Conservation (phyloP, 106 monocot species). For the Agapanthus africanus region DNA sequence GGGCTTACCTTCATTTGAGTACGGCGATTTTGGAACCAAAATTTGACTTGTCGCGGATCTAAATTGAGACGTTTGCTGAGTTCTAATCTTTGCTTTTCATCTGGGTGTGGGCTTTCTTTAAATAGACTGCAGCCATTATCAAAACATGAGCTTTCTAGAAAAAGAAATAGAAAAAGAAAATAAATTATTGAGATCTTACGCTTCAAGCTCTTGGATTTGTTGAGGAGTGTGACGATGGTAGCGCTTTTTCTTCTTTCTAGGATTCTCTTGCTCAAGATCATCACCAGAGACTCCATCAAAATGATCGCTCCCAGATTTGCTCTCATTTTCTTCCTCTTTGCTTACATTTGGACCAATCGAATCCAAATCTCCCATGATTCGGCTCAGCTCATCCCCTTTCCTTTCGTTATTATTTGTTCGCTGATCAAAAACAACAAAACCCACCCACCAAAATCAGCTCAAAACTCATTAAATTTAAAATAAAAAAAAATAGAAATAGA, state of each 20-base stretch:
- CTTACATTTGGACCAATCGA: not conserved
- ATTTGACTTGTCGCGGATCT: slow-evolving; percentile 96
- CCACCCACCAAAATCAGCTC: not conserved
- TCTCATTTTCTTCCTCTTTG: slow-evolving; percentile 43
- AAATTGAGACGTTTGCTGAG: slow-evolving; percentile 88
- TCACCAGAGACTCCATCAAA: slow-evolving; percentile 61
- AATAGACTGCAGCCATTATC: slow-evolving; percentile 51
- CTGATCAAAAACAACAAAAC: not conserved
- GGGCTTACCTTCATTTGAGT: slow-evolving; percentile 87
- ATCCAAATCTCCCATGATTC: slow-evolving; percentile 8
- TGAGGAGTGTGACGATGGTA: slow-evolving; percentile 91
- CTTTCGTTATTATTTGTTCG: not conserved
- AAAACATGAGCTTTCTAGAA: too few species aligned
- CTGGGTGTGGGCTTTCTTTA: slow-evolving; percentile 95
- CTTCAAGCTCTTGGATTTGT: slow-evolving; percentile 92
- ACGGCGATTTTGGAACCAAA: slow-evolving; percentile 99
- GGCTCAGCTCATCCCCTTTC: slow-evolving; percentile 5
- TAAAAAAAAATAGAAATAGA: not conserved
- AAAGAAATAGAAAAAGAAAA: not conserved
- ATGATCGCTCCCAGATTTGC: slow-evolving; percentile 41
- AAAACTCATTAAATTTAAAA: not conserved
- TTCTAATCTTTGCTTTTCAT: slow-evolving; percentile 91
- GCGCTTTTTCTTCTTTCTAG: slow-evolving; percentile 65
- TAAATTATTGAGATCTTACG: slow-evolving; percentile 23
- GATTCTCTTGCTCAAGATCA: slow-evolving; percentile 49